These are phyloP conservation scores for Pseudogymnoascus sp. DNA, from an alignment of 2,329 filamentous ascomycete genomes.

Conservation along the genomic window DNA sequence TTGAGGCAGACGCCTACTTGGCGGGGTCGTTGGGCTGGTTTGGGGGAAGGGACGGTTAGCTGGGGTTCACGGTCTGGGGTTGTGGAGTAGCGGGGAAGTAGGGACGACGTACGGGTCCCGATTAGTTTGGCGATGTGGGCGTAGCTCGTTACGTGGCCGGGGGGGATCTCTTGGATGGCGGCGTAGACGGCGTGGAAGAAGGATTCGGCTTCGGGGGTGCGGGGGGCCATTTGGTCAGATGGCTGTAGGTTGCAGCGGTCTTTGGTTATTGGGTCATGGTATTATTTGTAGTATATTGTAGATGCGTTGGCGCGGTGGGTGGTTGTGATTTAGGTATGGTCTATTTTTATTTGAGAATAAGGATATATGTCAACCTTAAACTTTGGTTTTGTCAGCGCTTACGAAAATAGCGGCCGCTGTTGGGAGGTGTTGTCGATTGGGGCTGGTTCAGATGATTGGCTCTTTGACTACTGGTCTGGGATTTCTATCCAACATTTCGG, in stretches of 20 bases:
- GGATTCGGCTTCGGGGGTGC: slow-evolving; percentile 63
- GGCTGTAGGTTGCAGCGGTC: not conserved
- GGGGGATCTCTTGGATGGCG: slow-evolving; percentile 77
- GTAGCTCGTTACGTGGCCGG: slow-evolving; percentile 79
- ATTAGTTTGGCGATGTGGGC: slow-evolving; percentile 68
- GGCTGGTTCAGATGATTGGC: not conserved
- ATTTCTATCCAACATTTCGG: not conserved
- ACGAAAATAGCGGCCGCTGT: not conserved
- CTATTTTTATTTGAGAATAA: not conserved
- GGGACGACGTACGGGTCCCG: slow-evolving; percentile 54
- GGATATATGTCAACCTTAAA: not conserved
- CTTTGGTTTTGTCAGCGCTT: not conserved
- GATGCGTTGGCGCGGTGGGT: too few species aligned
- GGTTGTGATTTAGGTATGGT: not conserved
- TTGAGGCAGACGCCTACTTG: slow-evolving; percentile 90
- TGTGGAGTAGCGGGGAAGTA: slow-evolving; percentile 8
- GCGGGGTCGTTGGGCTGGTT: slow-evolving; percentile 58
- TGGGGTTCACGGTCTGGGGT: not conserved
- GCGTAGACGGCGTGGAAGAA: slow-evolving; percentile 73
- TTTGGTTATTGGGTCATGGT: not conserved
- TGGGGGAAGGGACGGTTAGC: not conserved
- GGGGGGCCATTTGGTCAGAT: slow-evolving; percentile 44
- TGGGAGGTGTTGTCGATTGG: not conserved
- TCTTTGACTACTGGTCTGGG: not conserved
- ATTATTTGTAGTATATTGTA: not conserved